Conservation (phyloP, 305 asterid genomes). For the Fraxinus velutina region DNA sequence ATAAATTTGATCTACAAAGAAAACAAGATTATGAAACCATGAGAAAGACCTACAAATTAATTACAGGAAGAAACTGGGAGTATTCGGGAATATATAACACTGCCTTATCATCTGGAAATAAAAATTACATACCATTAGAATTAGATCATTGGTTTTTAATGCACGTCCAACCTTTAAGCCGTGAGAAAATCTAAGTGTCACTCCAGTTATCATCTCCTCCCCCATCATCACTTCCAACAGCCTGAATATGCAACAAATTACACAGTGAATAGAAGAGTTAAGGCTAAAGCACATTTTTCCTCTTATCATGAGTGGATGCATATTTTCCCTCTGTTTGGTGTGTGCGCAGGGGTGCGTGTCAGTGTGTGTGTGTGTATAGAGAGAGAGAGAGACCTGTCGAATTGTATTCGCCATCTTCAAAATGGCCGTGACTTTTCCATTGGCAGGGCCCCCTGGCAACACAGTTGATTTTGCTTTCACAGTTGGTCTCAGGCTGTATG, state of each 20-base stretch:
- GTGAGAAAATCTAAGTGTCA: conserved; percentile 44
- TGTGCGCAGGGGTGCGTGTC: too few species aligned
- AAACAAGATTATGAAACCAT: conserved; percentile 15
- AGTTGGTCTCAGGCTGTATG: conserved; percentile 75
- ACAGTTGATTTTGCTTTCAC: conserved; percentile 44
- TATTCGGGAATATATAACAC: conserved; percentile 39
- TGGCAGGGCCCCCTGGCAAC: conserved; percentile 42
- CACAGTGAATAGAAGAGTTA: conserved; percentile 19
- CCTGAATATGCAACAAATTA: conserved; percentile 43
- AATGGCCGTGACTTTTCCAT: conserved; percentile 67
- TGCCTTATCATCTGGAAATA: conserved; percentile 22
- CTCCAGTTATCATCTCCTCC: conserved; percentile 58
- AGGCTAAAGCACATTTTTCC: not conserved
- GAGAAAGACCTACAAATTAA: conserved; percentile 32
- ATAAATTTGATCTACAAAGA: conserved; percentile 20
- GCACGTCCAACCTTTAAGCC: conserved; percentile 5
- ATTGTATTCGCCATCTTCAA: conserved; percentile 79
- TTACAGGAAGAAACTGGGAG: conserved; percentile 22
- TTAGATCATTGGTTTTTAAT: not conserved
- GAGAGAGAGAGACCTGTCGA: conserved; percentile 62
- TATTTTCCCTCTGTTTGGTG: not conserved
- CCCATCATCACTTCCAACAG: conserved; percentile 70
- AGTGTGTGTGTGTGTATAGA: not conserved
- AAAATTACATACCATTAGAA: conserved; percentile 23
- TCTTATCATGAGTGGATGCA: not conserved